Conservation (phyloP, 257 asterid species). For the Rhazya stricta region DNA sequence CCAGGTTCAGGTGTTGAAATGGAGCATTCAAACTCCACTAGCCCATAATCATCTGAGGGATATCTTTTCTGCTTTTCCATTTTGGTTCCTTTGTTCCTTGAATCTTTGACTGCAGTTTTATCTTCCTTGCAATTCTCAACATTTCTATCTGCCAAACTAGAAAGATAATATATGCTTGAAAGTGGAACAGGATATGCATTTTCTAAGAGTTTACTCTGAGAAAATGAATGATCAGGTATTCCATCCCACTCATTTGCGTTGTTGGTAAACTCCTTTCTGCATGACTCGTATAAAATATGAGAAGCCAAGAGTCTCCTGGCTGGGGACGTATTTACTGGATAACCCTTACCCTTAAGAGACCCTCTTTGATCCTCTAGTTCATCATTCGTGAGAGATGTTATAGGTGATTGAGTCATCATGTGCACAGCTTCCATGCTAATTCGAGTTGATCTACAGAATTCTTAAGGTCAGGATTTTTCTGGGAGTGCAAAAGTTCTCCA, state of each 20-base stretch:
- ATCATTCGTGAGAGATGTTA: conserved; percentile 10
- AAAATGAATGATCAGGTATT: conserved; percentile 14
- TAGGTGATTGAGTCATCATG: conserved; percentile 14
- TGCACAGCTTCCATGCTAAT: conserved; percentile 19
- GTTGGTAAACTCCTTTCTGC: conserved; percentile 9
- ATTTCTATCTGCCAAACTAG: conserved; percentile 1
- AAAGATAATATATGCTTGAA: not conserved
- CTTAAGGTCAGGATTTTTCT: conserved; percentile 4
- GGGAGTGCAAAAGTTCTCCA: conserved; percentile 12
- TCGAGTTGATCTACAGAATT: conserved; percentile 12
- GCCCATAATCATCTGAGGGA: conserved; percentile 14
- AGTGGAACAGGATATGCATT: conserved; percentile 16
- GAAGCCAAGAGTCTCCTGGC: conserved; percentile 7
- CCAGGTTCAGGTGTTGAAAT: conserved; percentile 12
- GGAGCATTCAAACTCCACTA: conserved; percentile 12
- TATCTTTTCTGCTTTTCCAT: conserved; percentile 17
- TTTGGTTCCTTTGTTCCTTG: conserved; percentile 21
- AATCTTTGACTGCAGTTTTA: conserved; percentile 7
- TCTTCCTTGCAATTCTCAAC: conserved; percentile 11
- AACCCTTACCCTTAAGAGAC: conserved; percentile 3
- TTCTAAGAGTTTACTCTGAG: conserved; percentile 3
- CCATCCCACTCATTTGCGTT: conserved; percentile 12
- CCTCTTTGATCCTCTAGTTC: conserved; percentile 11
- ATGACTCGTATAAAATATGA: conserved; percentile 2
- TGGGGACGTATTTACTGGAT: conserved; percentile 12